These are phyloP conservation scores for Eurotiales sp. DNA, from an alignment of 2,329 filamentous ascomycete species.

Conservation along the genomic window DNA sequence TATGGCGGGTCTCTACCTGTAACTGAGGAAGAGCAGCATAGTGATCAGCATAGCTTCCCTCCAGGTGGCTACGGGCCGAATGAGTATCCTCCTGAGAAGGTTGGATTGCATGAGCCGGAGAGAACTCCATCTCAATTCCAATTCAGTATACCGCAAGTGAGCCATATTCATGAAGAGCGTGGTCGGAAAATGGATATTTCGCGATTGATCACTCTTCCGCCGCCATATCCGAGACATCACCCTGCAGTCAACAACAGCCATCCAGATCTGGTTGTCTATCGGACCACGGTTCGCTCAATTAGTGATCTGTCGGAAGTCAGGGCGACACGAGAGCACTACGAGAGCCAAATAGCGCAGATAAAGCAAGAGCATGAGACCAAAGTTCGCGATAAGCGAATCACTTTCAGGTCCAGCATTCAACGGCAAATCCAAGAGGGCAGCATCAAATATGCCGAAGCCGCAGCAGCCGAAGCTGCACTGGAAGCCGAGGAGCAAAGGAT, in stretches of 20 bases:
- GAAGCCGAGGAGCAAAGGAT: slow-evolving; percentile 65
- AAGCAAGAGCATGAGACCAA: slow-evolving; percentile 51
- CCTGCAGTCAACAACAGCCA: slow-evolving; percentile 96
- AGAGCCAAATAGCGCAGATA: slow-evolving; percentile 50
- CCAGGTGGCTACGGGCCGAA: slow-evolving; percentile 45
- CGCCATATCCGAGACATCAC: slow-evolving; percentile 89
- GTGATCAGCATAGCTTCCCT: slow-evolving; percentile 19
- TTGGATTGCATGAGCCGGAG: slow-evolving; percentile 53
- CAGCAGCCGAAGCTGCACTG: slow-evolving; percentile 73
- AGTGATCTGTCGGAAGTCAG: slow-evolving; percentile 71
- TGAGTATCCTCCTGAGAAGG: slow-evolving; percentile 65
- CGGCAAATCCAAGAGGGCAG: slow-evolving; percentile 72
- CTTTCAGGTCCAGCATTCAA: slow-evolving; percentile 71
- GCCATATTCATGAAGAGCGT: slow-evolving; percentile 26
- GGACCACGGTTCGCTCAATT: slow-evolving; percentile 68
- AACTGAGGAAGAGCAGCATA: slow-evolving; percentile 22
- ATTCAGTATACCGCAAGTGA: slow-evolving; percentile 1
- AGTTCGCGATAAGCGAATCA: slow-evolving; percentile 58
- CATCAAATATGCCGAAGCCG: slow-evolving; percentile 79
- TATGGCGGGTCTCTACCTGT: slow-evolving; percentile 31
- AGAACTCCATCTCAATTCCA: slow-evolving; percentile 16
- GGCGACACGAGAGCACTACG: slow-evolving; percentile 56
- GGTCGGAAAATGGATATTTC: slow-evolving; percentile 73
- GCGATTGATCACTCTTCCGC: slow-evolving; percentile 84
- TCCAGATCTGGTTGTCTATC: slow-evolving; percentile 76